Evolutionary conservation across 306 rosid species (phyloP), one percentile per base, ranked within the genome.

Genomic region (Biancaea sappan): DNA sequence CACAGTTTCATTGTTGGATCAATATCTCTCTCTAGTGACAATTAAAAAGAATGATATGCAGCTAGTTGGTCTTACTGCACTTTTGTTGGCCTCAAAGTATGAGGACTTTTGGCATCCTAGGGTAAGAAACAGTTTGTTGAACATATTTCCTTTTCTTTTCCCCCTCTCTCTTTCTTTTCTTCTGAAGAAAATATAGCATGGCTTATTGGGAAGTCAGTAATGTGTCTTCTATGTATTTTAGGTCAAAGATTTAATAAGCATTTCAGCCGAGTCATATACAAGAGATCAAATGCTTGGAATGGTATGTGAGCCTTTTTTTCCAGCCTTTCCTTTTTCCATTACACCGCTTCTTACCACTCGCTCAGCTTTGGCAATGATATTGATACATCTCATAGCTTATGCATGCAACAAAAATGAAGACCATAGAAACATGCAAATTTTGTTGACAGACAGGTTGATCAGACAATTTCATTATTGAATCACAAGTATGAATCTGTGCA

Each of bases 61-160:
- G 81, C 86, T 91, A 82, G 93, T 94, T 86, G 98, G 96, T 80
- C 92, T 94, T 19, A 88, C 97, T n/a, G 86, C 96, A 26, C 88
- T 94, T 75, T 63, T 94, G 72, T 76, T 94, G 80, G 97, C 98
- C 66, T 91, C 98, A 5, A 94, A 94, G 68, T 91, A 91, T 13
- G 98, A 94, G 80, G 97, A 91, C 52, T 91, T 90, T 73, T 94
- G 97, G 97, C 97, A 91, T 88, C 97, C 97, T 34, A 85, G 91
- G 84, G 98, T 89, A 80, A 50, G 69, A 44, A 75, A 50, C 35
- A 63, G 19, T 67, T 65, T 25, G 21, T 70, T 24, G 67, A 78
- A 74, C 46, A 46, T n/a, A n/a, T n/a, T n/a, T n/a, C n/a, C n/a
- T n/a, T n/a, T n/a, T n/a, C n/a, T n/a, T n/a, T n/a, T n/a, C n/a